Percentiles rank a stretch among this genome's conserved stretches.
Evolutionary conservation across 2,329 filamentous ascomycete species (phyloP).

Genomic region (Aspergillus fischeri): DNA sequence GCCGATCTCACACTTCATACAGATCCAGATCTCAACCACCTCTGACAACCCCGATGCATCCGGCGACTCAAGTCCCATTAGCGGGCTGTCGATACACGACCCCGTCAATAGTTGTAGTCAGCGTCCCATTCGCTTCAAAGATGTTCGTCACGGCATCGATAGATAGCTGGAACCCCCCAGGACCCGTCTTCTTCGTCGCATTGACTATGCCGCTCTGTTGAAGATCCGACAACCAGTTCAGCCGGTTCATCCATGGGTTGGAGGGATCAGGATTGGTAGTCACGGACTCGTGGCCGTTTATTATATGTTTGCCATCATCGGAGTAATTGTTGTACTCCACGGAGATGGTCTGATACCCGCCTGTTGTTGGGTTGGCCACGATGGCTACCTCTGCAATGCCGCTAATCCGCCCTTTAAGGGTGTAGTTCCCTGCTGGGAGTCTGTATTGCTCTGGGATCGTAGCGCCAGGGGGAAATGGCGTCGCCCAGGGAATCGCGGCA

Average conservation of each 20-base stretch:
- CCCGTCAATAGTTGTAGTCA: conserved; percentile 38
- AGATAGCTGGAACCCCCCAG: conserved; percentile 36
- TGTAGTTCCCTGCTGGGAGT: conserved; percentile 12
- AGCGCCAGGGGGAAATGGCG: conserved; percentile 6
- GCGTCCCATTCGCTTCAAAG: conserved; percentile 40
- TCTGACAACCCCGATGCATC: no score
- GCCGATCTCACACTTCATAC: no score
- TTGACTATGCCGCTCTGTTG: conserved; percentile 26
- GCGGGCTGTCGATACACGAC: conserved; percentile 36
- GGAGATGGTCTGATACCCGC: conserved; percentile 22
- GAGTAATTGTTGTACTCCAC: conserved; percentile 38
- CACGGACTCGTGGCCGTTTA: conserved; percentile 36
- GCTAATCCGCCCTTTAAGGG: conserved; percentile 8
- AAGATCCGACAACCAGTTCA: conserved; percentile 41
- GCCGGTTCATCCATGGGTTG: conserved; percentile 16
- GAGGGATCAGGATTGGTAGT: conserved; percentile 17
- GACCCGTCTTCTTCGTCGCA: conserved; percentile 38
- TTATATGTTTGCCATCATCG: conserved; percentile 29
- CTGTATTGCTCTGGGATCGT: background rate
- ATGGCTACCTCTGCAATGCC: conserved; percentile 11
- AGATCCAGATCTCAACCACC: no score
- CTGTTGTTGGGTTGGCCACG: background rate
- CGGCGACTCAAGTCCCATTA: conserved; percentile 26
- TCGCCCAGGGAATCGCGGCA: conserved; percentile 16
- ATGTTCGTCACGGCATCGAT: conserved; percentile 40